A percentile compares a stretch with the other conserved stretches of the same genome.
phyloP scores from a whole-genome alignment of 2,329 filamentous ascomycete species.

The Aspergillus caelatus region DNA sequence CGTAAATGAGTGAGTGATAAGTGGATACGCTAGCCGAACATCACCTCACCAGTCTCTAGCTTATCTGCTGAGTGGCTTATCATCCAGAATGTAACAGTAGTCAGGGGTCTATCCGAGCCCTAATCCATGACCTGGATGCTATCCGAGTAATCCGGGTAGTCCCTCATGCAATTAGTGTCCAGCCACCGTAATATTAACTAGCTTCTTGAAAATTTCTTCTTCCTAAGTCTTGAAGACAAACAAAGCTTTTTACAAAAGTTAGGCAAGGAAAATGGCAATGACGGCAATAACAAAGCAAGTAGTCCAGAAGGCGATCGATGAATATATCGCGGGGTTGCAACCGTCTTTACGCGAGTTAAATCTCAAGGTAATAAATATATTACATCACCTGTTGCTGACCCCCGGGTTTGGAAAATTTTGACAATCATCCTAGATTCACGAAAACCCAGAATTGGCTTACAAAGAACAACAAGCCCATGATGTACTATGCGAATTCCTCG shows the following conservation, averaged over 20 bases:
- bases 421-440: constrained; percentile 14
- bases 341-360: neutral
- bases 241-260: rapidly evolving
- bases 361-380: neutral
- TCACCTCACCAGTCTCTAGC: no score
- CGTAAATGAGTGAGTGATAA: no score
- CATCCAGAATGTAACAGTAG: no score
- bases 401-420: neutral
- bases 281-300: neutral
- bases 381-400: neutral
- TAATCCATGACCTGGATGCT: no score
- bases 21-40: no score
- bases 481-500: constrained; percentile 18
- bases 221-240: neutral
- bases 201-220: neutral
- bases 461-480: constrained; percentile 22
- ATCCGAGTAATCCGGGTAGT: no score
- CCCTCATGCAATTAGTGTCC: neutral
- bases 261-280: neutral
- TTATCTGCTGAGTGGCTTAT: neutral
- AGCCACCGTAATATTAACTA: neutral
- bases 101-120: no score
- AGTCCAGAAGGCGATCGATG: neutral
- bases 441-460: constrained; percentile 24
- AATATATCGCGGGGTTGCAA: neutral